phyloP scores from a whole-genome alignment of 192 early-diverging fungal genomes.

The Coemansia sp. region DNA sequence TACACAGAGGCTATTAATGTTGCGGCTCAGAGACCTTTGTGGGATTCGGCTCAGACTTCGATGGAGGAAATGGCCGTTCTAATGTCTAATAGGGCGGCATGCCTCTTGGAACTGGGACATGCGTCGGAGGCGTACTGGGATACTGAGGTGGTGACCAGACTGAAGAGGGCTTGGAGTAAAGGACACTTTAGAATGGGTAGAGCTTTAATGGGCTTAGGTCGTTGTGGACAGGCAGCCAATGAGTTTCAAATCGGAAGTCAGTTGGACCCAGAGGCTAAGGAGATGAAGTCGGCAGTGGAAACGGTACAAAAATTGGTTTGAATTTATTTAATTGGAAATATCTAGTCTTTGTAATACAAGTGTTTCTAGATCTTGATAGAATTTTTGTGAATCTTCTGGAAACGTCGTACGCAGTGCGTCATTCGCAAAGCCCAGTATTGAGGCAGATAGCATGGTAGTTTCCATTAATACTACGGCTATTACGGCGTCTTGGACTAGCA shows the following conservation, averaged over 20 bases:
- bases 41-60: conserved; percentile 71
- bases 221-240: conserved; percentile 78
- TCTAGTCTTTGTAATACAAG: conserved; percentile 56
- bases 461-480: conserved; percentile 66
- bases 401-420: conserved; percentile 65
- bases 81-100: conserved; percentile 70
- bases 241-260: conserved; percentile 81
- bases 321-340: conserved; percentile 15
- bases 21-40: conserved; percentile 71
- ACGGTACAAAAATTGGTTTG: conserved; percentile 59
- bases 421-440: conserved; percentile 50
- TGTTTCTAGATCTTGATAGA: conserved; percentile 47
- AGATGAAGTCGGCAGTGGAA: conserved; percentile 78
- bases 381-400: conserved; percentile 62
- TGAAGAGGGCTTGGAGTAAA: conserved; percentile 75
- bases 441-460: conserved; percentile 62
- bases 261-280: conserved; percentile 73
- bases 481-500: conserved; percentile 67
- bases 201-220: conserved; percentile 81
- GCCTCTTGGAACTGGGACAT: conserved; percentile 66
- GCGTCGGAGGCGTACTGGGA: conserved; percentile 73
- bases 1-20: conserved; percentile 90
- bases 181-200: conserved; percentile 81
- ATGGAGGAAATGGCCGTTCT: conserved; percentile 70
- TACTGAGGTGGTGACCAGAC: conserved; percentile 67